Conservation (phyloP, 1,284 basidiomycete genomes). For the Malassezia japonica region DNA sequence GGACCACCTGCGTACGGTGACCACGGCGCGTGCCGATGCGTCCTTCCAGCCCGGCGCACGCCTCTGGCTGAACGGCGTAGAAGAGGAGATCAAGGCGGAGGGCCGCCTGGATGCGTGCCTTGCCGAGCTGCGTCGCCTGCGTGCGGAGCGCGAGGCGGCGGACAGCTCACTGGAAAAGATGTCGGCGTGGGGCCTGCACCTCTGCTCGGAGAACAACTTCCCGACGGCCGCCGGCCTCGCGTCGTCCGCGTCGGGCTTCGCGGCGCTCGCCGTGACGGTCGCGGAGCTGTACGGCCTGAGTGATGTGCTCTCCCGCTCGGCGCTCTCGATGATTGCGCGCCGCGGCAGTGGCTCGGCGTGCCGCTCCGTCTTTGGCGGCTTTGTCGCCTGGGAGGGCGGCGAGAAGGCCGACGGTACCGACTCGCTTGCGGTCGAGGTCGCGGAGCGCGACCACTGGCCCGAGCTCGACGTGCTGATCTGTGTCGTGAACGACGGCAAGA, state of each 20-base stretch:
- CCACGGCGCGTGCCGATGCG: constrained; percentile 75
- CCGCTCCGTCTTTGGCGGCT: constrained; percentile 91
- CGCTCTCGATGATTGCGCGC: constrained; percentile 84
- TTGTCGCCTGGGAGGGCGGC: constrained; percentile 90
- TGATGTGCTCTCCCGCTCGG: constrained; percentile 53
- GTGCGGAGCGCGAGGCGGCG: constrained; percentile 61
- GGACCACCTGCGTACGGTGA: constrained; percentile 87
- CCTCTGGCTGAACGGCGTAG: constrained; percentile 87
- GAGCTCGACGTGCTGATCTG: constrained; percentile 94
- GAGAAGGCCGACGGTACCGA: constrained; percentile 63
- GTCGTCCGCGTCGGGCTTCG: constrained; percentile 92
- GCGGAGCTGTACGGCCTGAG: constrained; percentile 75
- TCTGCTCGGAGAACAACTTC: constrained; percentile 96
- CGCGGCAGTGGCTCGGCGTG: constrained; percentile 97
- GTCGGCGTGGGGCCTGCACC: constrained; percentile 52
- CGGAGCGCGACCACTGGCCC: constrained; percentile 56
- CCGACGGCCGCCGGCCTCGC: constrained; percentile 96
- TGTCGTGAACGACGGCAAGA: constrained; percentile 91
- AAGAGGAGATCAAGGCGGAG: constrained; percentile 73
- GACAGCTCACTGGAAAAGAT: constrained; percentile 38
- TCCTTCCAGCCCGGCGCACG: constrained; percentile 55
- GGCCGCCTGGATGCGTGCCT: constrained; percentile 79
- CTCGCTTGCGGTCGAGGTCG: constrained; percentile 78
- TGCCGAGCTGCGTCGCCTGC: constrained; percentile 69
- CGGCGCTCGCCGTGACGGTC: constrained; percentile 82